Percentiles rank a stretch among this genome's conserved stretches.
These are phyloP conservation scores for Davidsoniella eucalypti DNA, from an alignment of 2,329 filamentous ascomycete genomes.

Conservation along the genomic window DNA sequence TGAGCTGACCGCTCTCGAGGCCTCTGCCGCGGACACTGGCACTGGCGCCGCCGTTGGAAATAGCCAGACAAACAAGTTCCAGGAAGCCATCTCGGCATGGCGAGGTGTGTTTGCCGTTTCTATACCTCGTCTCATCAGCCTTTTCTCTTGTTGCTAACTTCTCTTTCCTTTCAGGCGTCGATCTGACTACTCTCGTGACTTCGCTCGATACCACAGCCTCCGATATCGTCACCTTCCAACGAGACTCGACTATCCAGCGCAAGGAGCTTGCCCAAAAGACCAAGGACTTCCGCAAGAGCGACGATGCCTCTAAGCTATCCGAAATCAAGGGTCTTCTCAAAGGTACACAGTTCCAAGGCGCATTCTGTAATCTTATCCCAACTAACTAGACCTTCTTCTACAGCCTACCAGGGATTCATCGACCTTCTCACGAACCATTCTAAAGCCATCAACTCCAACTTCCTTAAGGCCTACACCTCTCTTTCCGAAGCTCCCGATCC, in stretches of 20 bases:
- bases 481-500: slow-evolving; percentile 92
- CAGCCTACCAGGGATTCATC: slow-evolving; percentile 94
- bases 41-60: slow-evolving; percentile 40
- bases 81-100: slow-evolving; percentile 91
- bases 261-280: slow-evolving; percentile 99
- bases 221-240: slow-evolving; percentile 82
- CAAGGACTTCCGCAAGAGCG: slow-evolving; percentile 89
- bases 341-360: slow-evolving; percentile 30
- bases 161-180: slow-evolving; percentile 46
- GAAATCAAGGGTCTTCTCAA: slow-evolving; percentile 86
- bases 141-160: slow-evolving; percentile 8
- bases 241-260: slow-evolving; percentile 86
- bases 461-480: slow-evolving; percentile 81
- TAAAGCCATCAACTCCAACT: slow-evolving; percentile 83
- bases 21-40: slow-evolving; percentile 17
- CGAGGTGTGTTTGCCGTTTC: slow-evolving; percentile 44
- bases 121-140: no score
- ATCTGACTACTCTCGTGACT: slow-evolving; percentile 67
- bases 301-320: slow-evolving; percentile 68
- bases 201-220: slow-evolving; percentile 86
- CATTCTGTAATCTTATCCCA: background rate
- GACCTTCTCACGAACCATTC: slow-evolving; percentile 92
- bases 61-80: slow-evolving; percentile 54
- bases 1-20: slow-evolving; percentile 17
- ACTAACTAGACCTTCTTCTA: slow-evolving; percentile 6